Percentiles rank a stretch among this genome's conserved stretches.
phyloP scores from a whole-genome alignment of 1,284 basidiomycete genomes.

The Sporisorium graminicola region DNA sequence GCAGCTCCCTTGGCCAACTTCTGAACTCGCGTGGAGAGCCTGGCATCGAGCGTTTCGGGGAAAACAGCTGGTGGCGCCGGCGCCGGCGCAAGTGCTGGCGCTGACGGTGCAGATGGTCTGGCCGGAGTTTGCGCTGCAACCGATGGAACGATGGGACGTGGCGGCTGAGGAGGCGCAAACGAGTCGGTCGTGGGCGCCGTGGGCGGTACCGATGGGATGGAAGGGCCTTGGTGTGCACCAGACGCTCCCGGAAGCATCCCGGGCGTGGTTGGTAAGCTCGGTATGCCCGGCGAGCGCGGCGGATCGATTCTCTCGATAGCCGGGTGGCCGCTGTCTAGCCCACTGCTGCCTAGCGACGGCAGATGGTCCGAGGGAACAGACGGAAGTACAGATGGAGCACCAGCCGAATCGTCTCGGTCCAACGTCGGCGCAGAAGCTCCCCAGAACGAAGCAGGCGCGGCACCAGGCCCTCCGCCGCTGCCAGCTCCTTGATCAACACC shows the following conservation, averaged over 20 bases:
- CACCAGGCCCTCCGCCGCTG: slow-evolving; percentile 31
- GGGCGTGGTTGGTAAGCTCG: slow-evolving; percentile 18
- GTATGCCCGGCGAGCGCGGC: slow-evolving; percentile 17
- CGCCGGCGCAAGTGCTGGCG: background rate
- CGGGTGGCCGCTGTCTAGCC: slow-evolving; percentile 16
- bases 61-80: slow-evolving; percentile 70
- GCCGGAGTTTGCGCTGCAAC: background rate
- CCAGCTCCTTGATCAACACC: slow-evolving; percentile 7
- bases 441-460: slow-evolving; percentile 46
- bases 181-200: slow-evolving; percentile 61
- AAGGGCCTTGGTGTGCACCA: slow-evolving; percentile 4
- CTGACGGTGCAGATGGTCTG: slow-evolving; percentile 8
- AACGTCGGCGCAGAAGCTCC: slow-evolving; percentile 4
- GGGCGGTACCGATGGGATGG: slow-evolving; percentile 73
- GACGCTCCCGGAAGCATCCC: background rate
- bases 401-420: background rate
- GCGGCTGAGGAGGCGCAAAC: slow-evolving; percentile 55
- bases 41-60: slow-evolving; percentile 73
- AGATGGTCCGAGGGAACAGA: slow-evolving; percentile 29
- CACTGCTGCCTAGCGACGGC: background rate
- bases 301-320: slow-evolving; percentile 44
- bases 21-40: slow-evolving; percentile 51
- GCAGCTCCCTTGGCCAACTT: slow-evolving; percentile 64
- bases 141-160: background rate
- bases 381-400: slow-evolving; percentile 16